Conservation (phyloP, 2,329 filamentous ascomycete genomes). For the Ceratocystis destructans region DNA sequence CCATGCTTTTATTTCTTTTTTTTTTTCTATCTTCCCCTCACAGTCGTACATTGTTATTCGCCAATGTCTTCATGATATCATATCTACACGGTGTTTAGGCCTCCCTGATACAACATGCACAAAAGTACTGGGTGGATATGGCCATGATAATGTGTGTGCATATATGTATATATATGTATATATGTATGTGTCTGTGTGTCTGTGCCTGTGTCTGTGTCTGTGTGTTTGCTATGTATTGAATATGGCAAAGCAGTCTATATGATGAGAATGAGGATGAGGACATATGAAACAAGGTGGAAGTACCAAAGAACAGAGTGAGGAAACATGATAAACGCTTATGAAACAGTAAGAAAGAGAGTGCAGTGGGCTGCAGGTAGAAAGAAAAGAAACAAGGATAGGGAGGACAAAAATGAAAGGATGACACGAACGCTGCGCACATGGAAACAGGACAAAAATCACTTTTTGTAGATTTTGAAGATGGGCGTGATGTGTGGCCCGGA, state of each 20-base stretch:
- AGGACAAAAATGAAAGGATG: not conserved
- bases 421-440: not conserved
- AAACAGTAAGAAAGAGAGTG: too few species aligned
- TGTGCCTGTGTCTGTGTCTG: not conserved
- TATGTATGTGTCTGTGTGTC: not conserved
- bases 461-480: too few species aligned
- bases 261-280: not conserved
- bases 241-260: not conserved
- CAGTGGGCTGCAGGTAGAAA: too few species aligned
- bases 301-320: not conserved
- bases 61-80: not conserved
- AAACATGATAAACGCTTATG: not conserved
- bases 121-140: too few species aligned
- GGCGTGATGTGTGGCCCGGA: too few species aligned
- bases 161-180: not conserved
- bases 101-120: not conserved
- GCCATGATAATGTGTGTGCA: not conserved
- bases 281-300: not conserved
- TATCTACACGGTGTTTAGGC: not conserved
- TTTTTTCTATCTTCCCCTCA: not conserved
- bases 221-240: not conserved
- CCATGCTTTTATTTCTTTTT: not conserved
- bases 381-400: not conserved
- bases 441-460: too few species aligned
- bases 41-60: conserved; percentile 5